Percentiles rank a stretch among this genome's conserved stretches.
Evolutionary conservation across 768 basidiomycete genomes (phyloP).

Genomic region (Crucibulum laeve): DNA sequence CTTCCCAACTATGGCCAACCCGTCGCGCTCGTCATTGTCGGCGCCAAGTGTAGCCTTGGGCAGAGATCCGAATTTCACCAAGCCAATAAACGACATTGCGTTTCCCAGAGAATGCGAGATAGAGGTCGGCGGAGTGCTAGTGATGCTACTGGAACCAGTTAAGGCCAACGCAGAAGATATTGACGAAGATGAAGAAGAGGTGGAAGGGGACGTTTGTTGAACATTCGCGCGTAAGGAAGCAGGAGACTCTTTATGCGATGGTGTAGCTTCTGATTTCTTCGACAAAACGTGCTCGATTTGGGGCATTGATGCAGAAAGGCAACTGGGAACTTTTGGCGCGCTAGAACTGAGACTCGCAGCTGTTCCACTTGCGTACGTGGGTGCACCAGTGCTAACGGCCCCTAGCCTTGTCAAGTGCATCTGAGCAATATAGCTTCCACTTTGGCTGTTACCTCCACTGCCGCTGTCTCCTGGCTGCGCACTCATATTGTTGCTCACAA

Average conservation of each 20-base stretch:
- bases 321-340: constrained; percentile 35
- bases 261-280: constrained; percentile 1
- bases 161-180: constrained; percentile 38
- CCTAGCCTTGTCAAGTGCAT: constrained; percentile 32
- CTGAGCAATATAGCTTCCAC: constrained; percentile 38
- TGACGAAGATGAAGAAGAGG: constrained; percentile 52
- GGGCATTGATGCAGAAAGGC: constrained; percentile 26
- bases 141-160: constrained; percentile 35
- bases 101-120: constrained; percentile 43
- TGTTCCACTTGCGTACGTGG: constrained; percentile 20
- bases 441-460: constrained; percentile 34
- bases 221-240: neutral
- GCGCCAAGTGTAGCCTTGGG: constrained; percentile 10
- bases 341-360: constrained; percentile 32
- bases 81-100: constrained; percentile 31
- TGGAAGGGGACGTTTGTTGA: constrained; percentile 26
- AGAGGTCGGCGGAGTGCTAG: constrained; percentile 59
- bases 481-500: constrained; percentile 23
- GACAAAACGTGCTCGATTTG: neutral
- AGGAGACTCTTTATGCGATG: constrained; percentile 4
- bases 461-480: constrained; percentile 20
- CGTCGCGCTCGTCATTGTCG: constrained; percentile 17
- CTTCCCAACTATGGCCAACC: constrained; percentile 23
- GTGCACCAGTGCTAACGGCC: constrained; percentile 16
- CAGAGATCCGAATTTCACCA: constrained; percentile 2